Evolutionary conservation across 805 yeast species (phyloP), one percentile per base, ranked within the genome.

Genomic region (Yarrowia divulgata): DNA sequence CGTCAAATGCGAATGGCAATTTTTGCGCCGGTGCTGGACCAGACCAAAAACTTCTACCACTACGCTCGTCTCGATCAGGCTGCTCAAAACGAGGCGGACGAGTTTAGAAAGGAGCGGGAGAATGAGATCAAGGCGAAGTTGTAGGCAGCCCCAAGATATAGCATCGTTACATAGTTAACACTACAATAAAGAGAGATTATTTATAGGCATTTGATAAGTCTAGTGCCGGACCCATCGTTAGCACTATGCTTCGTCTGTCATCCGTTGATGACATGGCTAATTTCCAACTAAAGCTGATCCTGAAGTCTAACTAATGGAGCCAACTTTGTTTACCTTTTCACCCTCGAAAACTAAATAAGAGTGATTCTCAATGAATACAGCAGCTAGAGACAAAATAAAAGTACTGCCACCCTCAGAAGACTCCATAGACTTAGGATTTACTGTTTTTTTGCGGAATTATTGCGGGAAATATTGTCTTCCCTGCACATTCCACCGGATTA

Each of bases 1-100:
- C 46, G 48, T 12, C 63, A 57, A 49, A 57, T 57, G 63, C 63
- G 63, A 8, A 57, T 57, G 63, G 48, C 63, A n/a, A 23, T 57
- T n/a, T 57, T 57, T 10, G 63, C 63, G 12, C 63, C 63, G 1
- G 48, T 42, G 9, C 48, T 57, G 14, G 49, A 57, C 9, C 63
- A 57, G 39, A n/a, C 49, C 16, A 57, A 57, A 29, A 40, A 57
- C 48, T 57, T 57, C n/a, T 57, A 57, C 39, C 29, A 42, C 19
- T 23, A 40, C 14, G 63, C 29, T 12, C 46, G 62, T 2, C 62
- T 37, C n/a, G 48, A 57, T 9, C 42, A 29, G 35, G 63, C 48
- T 29, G 37, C 48, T 4, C 63, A 57, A 39, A 29, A 18, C 5
- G 63, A 57, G 18, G 63, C 63, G 12, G 63, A 40, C 8, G 45